Evolutionary conservation across 2,329 filamentous ascomycete species (phyloP).

Genomic region (Fusarium pilosicola): DNA sequence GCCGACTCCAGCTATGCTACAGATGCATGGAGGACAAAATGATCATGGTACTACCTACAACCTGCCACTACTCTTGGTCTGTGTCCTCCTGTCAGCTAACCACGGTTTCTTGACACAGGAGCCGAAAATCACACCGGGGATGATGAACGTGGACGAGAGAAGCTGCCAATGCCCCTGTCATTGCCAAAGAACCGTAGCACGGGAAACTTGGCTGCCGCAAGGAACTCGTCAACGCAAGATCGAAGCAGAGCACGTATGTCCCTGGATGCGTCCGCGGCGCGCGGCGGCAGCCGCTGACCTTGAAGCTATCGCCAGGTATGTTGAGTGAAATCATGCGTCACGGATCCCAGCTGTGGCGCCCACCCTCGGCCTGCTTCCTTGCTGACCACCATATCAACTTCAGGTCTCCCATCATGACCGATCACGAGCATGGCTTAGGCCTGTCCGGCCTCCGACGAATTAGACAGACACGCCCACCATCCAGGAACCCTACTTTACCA

Average conservation of each 20-base stretch:
- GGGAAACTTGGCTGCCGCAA: conserved; percentile 65
- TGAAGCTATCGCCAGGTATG: conserved; percentile 78
- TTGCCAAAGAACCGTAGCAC: conserved; percentile 74
- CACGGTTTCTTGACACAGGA: conserved; percentile 40
- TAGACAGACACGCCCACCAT: conserved; percentile 78
- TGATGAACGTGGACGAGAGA: conserved; percentile 55
- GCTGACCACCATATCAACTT: conserved; percentile 44
- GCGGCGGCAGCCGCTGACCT: conserved; percentile 67
- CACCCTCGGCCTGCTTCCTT: conserved; percentile 24
- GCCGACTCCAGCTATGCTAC: conserved; percentile 55
- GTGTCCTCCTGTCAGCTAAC: conserved; percentile 36
- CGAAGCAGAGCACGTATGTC: conserved; percentile 76
- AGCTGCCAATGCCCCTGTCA: conserved; percentile 59
- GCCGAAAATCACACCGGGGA: conserved; percentile 48
- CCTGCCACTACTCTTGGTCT: conserved; percentile 8
- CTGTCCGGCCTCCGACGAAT: conserved; percentile 91
- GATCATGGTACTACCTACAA: conserved; percentile 51
- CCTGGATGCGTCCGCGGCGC: conserved; percentile 77
- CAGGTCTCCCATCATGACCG: conserved; percentile 83
- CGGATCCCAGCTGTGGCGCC: conserved; percentile 25
- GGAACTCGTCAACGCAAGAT: conserved; percentile 58
- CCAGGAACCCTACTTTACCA: conserved; percentile 72
- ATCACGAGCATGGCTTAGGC: conserved; percentile 88
- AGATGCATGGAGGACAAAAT: conserved; percentile 55
- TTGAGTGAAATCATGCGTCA: conserved; percentile 38